These are phyloP conservation scores for Extremus antarcticus DNA, from an alignment of 495 filamentous ascomycete genomes.

Conservation along the genomic window DNA sequence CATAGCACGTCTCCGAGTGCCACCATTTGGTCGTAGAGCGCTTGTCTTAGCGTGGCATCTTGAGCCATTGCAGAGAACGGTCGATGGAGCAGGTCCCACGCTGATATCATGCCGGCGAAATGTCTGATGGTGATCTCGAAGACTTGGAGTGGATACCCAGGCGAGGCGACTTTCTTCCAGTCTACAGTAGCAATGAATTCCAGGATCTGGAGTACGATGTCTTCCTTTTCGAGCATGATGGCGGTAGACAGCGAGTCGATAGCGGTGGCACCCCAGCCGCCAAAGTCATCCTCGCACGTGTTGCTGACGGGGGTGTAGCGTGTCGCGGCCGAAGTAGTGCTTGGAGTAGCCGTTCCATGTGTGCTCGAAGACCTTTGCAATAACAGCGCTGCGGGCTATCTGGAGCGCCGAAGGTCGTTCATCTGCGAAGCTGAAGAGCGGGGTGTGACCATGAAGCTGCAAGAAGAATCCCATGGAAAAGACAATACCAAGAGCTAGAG, in stretches of 20 bases:
- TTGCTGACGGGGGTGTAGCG: slow-evolving; percentile 8
- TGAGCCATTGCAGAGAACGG: slow-evolving; percentile 4
- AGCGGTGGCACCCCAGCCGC: slow-evolving; percentile 9
- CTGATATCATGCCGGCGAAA: slow-evolving; percentile 70
- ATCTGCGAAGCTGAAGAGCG: no score
- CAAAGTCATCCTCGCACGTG: slow-evolving; percentile 8
- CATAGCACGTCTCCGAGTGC: no score
- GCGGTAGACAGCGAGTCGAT: slow-evolving; percentile 13
- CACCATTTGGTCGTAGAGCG: no score
- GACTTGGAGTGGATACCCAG: slow-evolving; percentile 40
- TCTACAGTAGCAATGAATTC: slow-evolving; percentile 7
- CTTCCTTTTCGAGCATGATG: slow-evolving; percentile 11
- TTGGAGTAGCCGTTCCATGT: slow-evolving; percentile 12
- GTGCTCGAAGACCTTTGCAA: slow-evolving; percentile 8
- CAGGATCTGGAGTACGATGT: slow-evolving; percentile 5
- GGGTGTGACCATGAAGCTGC: no score
- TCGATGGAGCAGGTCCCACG: slow-evolving; percentile 53
- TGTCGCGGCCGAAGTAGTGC: slow-evolving; percentile 7
- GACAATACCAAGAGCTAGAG: no score
- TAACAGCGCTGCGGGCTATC: background rate
- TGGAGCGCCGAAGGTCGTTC: background rate
- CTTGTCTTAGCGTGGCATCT: no score
- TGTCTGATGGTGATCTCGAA: slow-evolving; percentile 88
- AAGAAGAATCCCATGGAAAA: no score
- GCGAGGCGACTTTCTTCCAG: background rate